Percentiles rank a stretch among this genome's conserved stretches.
Evolutionary conservation across 1,284 basidiomycete species (phyloP).

Genomic region (Ceratobasidium sp.): DNA sequence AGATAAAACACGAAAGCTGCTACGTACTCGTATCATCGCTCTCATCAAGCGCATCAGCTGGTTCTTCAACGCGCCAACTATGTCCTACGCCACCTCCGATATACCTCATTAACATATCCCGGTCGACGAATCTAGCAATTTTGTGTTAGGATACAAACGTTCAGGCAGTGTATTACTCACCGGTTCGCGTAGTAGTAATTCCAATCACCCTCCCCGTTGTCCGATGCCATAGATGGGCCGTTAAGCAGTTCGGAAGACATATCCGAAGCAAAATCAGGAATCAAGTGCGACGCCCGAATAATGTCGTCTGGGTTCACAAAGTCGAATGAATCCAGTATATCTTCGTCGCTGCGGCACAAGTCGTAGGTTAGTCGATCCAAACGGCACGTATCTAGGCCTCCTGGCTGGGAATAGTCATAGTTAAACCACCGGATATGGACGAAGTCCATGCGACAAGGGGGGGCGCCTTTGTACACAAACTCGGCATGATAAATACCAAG

Average conservation of each 20-base stretch:
- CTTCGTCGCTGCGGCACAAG: background rate
- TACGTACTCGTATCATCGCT: no score
- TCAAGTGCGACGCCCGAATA: constrained; percentile 27
- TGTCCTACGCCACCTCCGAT: no score
- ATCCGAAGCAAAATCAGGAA: background rate
- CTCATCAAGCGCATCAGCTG: no score
- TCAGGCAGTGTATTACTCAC: no score
- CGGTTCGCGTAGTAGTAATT: constrained; percentile 51
- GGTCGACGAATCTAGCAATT: no score
- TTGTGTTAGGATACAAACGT: no score
- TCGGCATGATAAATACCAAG: constrained; percentile 15
- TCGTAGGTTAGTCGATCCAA: background rate
- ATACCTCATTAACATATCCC: no score
- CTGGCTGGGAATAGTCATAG: constrained; percentile 14
- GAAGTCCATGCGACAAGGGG: background rate
- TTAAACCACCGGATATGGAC: constrained; percentile 2
- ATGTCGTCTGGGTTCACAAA: constrained; percentile 36
- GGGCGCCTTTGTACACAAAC: background rate
- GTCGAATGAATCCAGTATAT: constrained; percentile 34
- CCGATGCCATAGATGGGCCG: background rate
- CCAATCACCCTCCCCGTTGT: constrained; percentile 46
- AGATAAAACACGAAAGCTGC: no score
- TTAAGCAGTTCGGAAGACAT: background rate
- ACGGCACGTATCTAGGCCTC: background rate
- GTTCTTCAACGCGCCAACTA: no score